A percentile compares a stretch with the other conserved stretches of the same genome.
These are phyloP conservation scores for Primulina huaijiensis DNA, from an alignment of 257 asterid species.

Conservation along the genomic window DNA sequence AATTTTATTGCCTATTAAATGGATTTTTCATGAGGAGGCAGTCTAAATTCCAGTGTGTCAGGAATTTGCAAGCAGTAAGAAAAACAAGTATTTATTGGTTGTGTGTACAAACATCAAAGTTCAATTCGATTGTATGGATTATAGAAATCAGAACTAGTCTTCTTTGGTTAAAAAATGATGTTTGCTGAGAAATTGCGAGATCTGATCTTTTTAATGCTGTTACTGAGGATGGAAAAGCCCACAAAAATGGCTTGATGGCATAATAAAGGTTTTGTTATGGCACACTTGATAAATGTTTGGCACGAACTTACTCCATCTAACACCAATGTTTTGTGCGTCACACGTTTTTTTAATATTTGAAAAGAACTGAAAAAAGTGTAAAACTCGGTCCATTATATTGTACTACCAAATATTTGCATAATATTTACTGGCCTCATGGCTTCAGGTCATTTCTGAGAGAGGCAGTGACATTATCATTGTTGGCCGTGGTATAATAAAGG, in stretches of 20 bases:
- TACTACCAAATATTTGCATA: neutral
- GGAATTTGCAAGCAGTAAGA: neutral
- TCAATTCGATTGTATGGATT: neutral
- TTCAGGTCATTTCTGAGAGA: conserved; percentile 81
- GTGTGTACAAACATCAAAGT: neutral
- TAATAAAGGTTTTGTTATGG: neutral
- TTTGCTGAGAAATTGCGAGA: neutral
- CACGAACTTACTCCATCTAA: neutral
- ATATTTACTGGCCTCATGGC: neutral
- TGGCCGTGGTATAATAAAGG: conserved; percentile 94
- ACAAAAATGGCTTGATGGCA: neutral
- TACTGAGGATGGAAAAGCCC: neutral
- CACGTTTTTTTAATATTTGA: neutral
- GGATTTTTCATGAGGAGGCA: neutral
- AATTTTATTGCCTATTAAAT: neutral
- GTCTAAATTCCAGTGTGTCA: too few relatives aligned
- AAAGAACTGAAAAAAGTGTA: neutral
- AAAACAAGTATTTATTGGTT: too few relatives aligned
- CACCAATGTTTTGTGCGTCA: neutral
- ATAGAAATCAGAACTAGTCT: neutral
- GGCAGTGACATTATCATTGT: conserved; percentile 91
- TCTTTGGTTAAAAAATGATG: neutral
- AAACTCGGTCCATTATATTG: neutral
- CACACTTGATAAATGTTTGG: neutral
- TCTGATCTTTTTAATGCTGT: neutral